Conservation (phyloP, 345 rosid genomes). For the Rubroshorea leprosula region DNA sequence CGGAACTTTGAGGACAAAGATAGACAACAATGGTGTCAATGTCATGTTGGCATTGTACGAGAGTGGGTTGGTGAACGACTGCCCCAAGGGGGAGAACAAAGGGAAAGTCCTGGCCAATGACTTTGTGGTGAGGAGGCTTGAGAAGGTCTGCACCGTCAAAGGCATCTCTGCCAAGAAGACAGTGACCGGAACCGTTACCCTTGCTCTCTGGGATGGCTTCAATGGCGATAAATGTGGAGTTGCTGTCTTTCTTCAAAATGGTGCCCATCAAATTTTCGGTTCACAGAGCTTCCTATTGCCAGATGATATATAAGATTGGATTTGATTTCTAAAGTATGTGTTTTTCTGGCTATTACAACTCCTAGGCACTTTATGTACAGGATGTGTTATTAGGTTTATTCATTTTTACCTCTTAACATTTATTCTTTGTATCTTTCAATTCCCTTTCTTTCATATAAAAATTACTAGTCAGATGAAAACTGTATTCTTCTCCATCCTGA, state of each 20-base stretch:
- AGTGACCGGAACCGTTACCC: constrained; percentile 56
- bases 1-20: constrained; percentile 49
- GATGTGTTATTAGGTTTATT: constrained; percentile 16
- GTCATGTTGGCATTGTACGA: constrained; percentile 82
- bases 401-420: too few species aligned
- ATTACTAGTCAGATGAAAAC: too few species aligned
- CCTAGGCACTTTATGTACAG: constrained; percentile 25
- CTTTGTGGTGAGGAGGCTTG: constrained; percentile 68
- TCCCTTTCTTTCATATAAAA: too few species aligned
- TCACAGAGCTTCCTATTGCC: constrained; percentile 62
- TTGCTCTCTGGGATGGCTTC: constrained; percentile 70
- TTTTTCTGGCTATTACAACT: not conserved
- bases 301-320: constrained; percentile 35
- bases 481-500: too few species aligned
- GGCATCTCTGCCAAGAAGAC: constrained; percentile 53
- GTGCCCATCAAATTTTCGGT: constrained; percentile 60
- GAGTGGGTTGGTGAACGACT: constrained; percentile 61
- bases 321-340: constrained; percentile 3
- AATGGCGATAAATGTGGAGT: constrained; percentile 58
- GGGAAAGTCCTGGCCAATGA: constrained; percentile 72
- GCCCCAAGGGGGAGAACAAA: constrained; percentile 67
- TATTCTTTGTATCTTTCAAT: not conserved
- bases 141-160: constrained; percentile 61
- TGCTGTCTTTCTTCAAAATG: constrained; percentile 60
- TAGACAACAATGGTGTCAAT: constrained; percentile 49